These are phyloP conservation scores for Trichoderma gamsii DNA, from an alignment of 495 filamentous ascomycete species.

Conservation along the genomic window DNA sequence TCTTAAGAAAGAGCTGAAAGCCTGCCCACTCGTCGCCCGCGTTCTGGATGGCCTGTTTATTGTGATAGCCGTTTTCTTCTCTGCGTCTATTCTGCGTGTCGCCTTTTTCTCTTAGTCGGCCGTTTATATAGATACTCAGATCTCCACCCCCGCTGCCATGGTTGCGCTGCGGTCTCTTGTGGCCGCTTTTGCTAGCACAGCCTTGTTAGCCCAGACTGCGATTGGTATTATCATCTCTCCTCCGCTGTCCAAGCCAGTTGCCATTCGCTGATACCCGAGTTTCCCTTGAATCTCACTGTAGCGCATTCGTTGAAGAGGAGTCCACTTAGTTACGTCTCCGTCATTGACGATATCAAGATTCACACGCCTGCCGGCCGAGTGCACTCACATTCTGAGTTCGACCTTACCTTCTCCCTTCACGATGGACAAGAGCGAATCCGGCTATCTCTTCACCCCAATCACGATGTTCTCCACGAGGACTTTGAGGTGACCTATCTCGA, in stretches of 20 bases:
- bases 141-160: conserved; percentile 21
- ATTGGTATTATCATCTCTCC: conserved; percentile 24
- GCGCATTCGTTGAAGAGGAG: conserved; percentile 71
- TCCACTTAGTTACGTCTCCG: conserved; percentile 66
- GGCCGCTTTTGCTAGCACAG: conserved; percentile 29
- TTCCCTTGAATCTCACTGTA: conserved; percentile 18
- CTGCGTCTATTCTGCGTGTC: neutral
- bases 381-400: conserved; percentile 72
- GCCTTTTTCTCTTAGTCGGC: neutral
- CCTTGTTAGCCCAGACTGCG: conserved; percentile 26
- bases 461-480: conserved; percentile 77
- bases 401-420: conserved; percentile 72
- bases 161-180: conserved; percentile 30
- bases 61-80: neutral
- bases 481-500: conserved; percentile 67
- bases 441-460: conserved; percentile 80
- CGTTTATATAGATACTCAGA: neutral
- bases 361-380: conserved; percentile 73
- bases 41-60: conserved; percentile 3
- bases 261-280: neutral
- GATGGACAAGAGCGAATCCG: conserved; percentile 62
- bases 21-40: neutral
- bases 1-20: neutral
- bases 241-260: neutral
- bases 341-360: conserved; percentile 68